Evolutionary conservation across 2,329 filamentous ascomycete genomes (phyloP), one percentile per base, ranked within the genome.

Genomic region (Fusarium piperis): DNA sequence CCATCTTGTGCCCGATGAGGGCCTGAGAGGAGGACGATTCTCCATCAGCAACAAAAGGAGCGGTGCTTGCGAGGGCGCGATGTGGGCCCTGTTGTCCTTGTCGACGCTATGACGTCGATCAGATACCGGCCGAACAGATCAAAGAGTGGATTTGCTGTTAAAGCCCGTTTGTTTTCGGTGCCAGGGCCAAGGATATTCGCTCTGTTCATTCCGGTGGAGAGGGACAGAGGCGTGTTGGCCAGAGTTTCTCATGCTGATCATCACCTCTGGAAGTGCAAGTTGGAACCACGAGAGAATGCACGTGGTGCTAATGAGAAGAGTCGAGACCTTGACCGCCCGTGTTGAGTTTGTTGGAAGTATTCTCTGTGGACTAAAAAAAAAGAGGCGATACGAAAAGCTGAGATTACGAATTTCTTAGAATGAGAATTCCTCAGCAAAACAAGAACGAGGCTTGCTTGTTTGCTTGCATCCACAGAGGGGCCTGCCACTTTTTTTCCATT

Each of bases 101-200:
- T 63, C 46, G 36, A 61, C 60, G 65, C 73, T 62, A 74, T 74
- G 73, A 75, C 73, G 73, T 76, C 65, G 73, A 71, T 71, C 64
- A 59, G 73, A 71, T 66, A 70, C 61, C 44, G 60, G 41, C 57
- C 32, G 59, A 44, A 33, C 41, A 65, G 61, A 69, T 26, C 69
- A 39, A 20, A 30, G 69, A 58, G 69, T 72, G 69, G 69, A 38
- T 70, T 68, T 67, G 62, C 65, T 48, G 39, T 44, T 41, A 35
- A 38, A 66, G 48, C 39, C 56, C 53, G 48, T 60, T 67, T 67
- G 55, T 67, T 67, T 64, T 67, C 32, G 41, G 35, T 70, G 55
- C 53, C 64, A 51, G 39, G 39, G 39, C 39, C 39, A 44, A 44
- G 55, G 55, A 68, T 65, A 30, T 18, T 41, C n/a, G 30, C 35